These are phyloP conservation scores for Schizophyllum commune DNA, from an alignment of 1,284 basidiomycete genomes.

Conservation along the genomic window DNA sequence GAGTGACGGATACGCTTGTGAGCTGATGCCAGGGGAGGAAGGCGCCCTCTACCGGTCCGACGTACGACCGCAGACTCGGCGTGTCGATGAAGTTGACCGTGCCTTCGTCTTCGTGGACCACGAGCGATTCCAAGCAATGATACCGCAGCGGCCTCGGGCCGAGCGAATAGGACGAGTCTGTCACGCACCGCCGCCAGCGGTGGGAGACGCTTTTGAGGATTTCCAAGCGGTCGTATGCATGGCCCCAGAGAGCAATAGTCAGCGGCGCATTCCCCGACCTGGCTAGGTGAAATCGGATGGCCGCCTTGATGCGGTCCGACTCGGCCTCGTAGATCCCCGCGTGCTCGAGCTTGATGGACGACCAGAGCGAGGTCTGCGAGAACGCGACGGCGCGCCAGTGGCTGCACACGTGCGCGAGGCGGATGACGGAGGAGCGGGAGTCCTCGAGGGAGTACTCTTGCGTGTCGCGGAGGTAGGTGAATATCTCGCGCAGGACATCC, in stretches of 20 bases:
- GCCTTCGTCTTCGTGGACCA: neutral
- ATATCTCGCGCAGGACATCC: conserved; percentile 10
- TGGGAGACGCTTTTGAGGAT: neutral
- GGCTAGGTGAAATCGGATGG: neutral
- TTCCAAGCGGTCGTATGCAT: neutral
- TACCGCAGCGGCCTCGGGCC: neutral
- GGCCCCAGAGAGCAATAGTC: neutral
- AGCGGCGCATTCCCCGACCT: neutral
- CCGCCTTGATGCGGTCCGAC: neutral
- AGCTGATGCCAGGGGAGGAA: neutral
- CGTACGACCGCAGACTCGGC: neutral
- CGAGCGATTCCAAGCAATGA: neutral
- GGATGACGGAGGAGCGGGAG: neutral
- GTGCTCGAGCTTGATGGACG: neutral
- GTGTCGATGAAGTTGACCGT: neutral
- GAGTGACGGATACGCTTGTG: neutral
- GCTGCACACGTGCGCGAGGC: neutral
- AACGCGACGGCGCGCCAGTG: neutral
- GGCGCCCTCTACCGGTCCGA: neutral
- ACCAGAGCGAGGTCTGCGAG: neutral
- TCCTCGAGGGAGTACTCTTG: neutral
- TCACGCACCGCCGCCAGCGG: neutral
- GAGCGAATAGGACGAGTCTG: neutral
- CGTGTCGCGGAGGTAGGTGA: conserved; percentile 27
- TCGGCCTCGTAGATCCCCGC: neutral